Evolutionary conservation across 2,329 filamentous ascomycete genomes (phyloP), one percentile per base, ranked within the genome.

Genomic region (Pseudogymnoascus sp.): DNA sequence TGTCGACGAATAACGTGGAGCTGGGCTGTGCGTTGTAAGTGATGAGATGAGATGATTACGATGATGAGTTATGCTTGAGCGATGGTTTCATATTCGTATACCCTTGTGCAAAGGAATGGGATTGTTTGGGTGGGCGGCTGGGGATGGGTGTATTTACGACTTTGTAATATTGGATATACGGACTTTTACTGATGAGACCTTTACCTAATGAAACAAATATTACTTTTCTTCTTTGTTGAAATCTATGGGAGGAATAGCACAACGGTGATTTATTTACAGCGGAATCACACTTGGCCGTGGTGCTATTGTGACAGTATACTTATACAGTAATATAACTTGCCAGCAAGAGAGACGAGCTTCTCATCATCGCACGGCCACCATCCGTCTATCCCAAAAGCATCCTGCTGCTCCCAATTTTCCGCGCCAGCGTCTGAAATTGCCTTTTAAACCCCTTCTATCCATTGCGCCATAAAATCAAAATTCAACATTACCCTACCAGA

Each of bases 161-260:
- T 52, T 55, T 55, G 48, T 55, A 55, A 33, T 55, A 55, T 55
- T 55, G 48, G 48, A 55, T 55, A 55, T 55, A 55, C 31, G 25
- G 48, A n/a, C 31, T 5, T 12, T 55, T 9, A 33, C 9, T 6
- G n/a, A 55, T 5, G 27, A 33, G 48, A 29, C n/a, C 31, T 13
- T n/a, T 55, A 55, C n/a, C 9, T 33, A 55, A 55, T 29, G 29
- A 55, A 55, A 55, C 48, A 33, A 55, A 55, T 55, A 33, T 15
- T 33, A 55, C 33, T 55, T 33, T 55, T n/a, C n/a, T n/a, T n/a
- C 48, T 33, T 33, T 33, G 27, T 33, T 55, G 29, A 55, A 33
- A 33, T 18, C 27, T 55, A 55, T 33, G 9, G 9, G 48, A 33
- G 18, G 27, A 31, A 31, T 5, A 31, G 27, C 42, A 29, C 25